These are phyloP conservation scores for Fusarium nodosum DNA, from an alignment of 2,329 filamentous ascomycete species.

Conservation along the genomic window DNA sequence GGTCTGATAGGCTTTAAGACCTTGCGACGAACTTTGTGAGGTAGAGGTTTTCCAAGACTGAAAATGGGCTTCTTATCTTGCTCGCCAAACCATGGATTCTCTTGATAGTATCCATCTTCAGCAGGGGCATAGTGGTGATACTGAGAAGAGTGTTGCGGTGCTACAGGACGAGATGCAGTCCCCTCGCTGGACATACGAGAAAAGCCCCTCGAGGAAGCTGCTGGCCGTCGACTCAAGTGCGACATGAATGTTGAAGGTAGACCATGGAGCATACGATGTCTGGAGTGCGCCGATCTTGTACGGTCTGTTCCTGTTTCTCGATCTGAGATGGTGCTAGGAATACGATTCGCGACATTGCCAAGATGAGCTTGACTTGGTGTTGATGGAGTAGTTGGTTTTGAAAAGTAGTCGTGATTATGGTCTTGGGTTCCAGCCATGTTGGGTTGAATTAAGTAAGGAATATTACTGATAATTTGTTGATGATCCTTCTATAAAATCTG, in stretches of 20 bases:
- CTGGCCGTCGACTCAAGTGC: constrained; percentile 15
- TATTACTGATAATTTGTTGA: background rate
- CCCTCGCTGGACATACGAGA: constrained; percentile 6
- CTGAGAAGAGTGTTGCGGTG: constrained; percentile 6
- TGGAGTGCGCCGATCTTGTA: constrained; percentile 4
- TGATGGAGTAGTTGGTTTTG: constrained; percentile 16
- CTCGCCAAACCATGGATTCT: constrained; percentile 42
- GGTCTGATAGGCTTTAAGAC: constrained; percentile 2
- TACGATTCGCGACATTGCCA: constrained; percentile 23
- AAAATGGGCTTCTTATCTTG: constrained; percentile 36
- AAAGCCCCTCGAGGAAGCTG: background rate
- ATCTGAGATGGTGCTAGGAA: constrained; percentile 28
- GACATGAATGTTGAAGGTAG: constrained; percentile 13
- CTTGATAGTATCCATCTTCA: constrained; percentile 35
- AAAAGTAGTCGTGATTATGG: constrained; percentile 28
- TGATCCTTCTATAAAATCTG: background rate
- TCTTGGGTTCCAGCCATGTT: constrained; percentile 10
- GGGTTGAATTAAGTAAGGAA: background rate
- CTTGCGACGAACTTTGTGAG: constrained; percentile 35
- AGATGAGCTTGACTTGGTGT: constrained; percentile 31
- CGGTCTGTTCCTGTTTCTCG: constrained; percentile 2
- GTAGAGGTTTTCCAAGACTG: constrained; percentile 40
- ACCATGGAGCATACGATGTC: constrained; percentile 6
- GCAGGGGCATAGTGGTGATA: constrained; percentile 29
- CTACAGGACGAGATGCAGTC: background rate